Evolutionary conservation across 1,284 basidiomycete species (phyloP), one percentile per base, ranked within the genome.

Genomic region (Polyporus tsugae): DNA sequence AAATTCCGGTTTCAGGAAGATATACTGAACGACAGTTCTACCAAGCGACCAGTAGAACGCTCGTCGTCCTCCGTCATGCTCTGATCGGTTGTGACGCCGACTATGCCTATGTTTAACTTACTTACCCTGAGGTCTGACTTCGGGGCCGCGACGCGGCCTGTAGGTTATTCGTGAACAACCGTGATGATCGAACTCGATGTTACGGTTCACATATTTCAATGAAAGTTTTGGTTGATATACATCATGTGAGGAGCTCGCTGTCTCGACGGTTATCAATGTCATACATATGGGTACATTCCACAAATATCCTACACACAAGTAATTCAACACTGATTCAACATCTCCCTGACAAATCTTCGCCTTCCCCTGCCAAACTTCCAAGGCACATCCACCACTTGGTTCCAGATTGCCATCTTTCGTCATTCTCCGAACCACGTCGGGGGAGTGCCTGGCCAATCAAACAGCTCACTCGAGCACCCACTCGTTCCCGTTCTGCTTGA

Each of bases 401-500:
- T 22, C 35, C 57, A 59, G 57, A 38, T 38, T 35, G 35, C 55
- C 55, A 7, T 36, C 55, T 35, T 29, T 33, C 19, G 33, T 36
- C 53, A 38, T 38, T n/a, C 55, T 22, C 33, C 55, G 19, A 58
- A 58, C 35, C 55, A 58, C 35, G 33, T 6, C 55, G 35, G 35
- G 44, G 35, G 17, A 38, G 39, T 25, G 22, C 59, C 11, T 22
- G 42, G 17, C 42, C 42, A 29, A 10, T 17, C 17, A 57, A 59
- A n/a, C 22, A 25, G 52, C 41, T 77, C 70, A 95, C 80, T 92
- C 88, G 61, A 97, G 84, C 74, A 89, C 79, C 90, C 92, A 95
- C 73, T 85, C 82, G 63, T 85, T 86, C 41, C 83, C 87, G 35
- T 52, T 68, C 80, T 89, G 87, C 82, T 86, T 88, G 80, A 98